Conservation (phyloP, 1,284 basidiomycete species). For the Hemileia vastatrix region DNA sequence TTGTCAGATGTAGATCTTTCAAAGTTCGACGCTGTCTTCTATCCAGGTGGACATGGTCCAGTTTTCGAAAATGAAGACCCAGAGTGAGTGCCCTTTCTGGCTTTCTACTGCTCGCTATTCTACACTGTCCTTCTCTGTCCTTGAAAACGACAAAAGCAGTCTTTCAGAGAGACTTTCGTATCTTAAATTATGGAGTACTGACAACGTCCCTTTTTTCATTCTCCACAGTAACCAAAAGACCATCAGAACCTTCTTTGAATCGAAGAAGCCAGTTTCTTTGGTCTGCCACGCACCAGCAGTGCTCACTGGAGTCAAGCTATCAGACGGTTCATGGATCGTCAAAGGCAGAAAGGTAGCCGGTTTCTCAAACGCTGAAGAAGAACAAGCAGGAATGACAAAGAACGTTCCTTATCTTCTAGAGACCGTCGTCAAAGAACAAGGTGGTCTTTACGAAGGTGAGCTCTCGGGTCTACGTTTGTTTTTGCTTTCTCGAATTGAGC, state of each 20-base stretch:
- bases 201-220: neutral
- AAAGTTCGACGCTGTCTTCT: slow-evolving; percentile 66
- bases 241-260: slow-evolving; percentile 30
- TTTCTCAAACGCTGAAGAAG: slow-evolving; percentile 65
- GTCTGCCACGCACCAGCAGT: slow-evolving; percentile 37
- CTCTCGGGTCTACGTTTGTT: neutral
- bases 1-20: slow-evolving; percentile 54
- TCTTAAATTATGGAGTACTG: neutral
- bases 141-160: too few relatives aligned
- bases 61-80: slow-evolving; percentile 53
- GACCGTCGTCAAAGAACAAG: slow-evolving; percentile 54
- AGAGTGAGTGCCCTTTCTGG: slow-evolving; percentile 54
- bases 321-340: slow-evolving; percentile 44
- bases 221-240: neutral
- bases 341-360: slow-evolving; percentile 55
- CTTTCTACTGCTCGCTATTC: neutral
- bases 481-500: neutral
- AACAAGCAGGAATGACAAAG: slow-evolving; percentile 46
- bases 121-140: neutral
- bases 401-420: slow-evolving; percentile 63
- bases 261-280: slow-evolving; percentile 30
- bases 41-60: slow-evolving; percentile 55
- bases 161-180: too few relatives aligned
- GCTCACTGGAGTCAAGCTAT: slow-evolving; percentile 35
- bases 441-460: slow-evolving; percentile 59